Conservation (phyloP, 73 alveolate genomes). For the Paramecium pentaurelia region DNA sequence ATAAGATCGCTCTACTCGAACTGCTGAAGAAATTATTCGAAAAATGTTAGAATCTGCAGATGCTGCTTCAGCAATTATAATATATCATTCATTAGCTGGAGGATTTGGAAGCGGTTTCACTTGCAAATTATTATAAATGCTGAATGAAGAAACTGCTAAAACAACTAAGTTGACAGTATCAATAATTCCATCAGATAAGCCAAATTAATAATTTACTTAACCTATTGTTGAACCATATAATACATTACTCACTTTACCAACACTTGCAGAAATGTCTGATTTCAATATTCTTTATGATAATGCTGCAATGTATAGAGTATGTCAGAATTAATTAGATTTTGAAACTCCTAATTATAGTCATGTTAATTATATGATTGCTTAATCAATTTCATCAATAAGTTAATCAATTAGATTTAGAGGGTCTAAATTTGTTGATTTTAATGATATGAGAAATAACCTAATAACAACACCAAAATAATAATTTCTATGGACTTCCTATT, state of each 20-base stretch:
- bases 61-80: not conserved
- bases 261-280: not conserved
- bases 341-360: not conserved
- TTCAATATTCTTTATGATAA: not conserved
- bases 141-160: not conserved
- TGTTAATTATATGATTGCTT: not conserved
- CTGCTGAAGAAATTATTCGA: not conserved
- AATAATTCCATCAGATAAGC: not conserved
- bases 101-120: constrained; percentile 11
- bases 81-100: not conserved
- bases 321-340: not conserved
- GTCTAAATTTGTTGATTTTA: not conserved
- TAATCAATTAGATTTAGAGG: constrained; percentile 7
- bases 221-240: not conserved
- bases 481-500: not conserved
- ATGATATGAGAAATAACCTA: not conserved
- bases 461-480: not conserved
- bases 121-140: not conserved
- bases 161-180: not conserved
- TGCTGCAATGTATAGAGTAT: not conserved
- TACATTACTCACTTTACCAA: not conserved
- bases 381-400: not conserved
- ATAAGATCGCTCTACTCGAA: not conserved
- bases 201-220: not conserved
- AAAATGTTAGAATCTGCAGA: not conserved